phyloP scores from a whole-genome alignment of 331 rosid genomes.

The Prunus yedoensis region DNA sequence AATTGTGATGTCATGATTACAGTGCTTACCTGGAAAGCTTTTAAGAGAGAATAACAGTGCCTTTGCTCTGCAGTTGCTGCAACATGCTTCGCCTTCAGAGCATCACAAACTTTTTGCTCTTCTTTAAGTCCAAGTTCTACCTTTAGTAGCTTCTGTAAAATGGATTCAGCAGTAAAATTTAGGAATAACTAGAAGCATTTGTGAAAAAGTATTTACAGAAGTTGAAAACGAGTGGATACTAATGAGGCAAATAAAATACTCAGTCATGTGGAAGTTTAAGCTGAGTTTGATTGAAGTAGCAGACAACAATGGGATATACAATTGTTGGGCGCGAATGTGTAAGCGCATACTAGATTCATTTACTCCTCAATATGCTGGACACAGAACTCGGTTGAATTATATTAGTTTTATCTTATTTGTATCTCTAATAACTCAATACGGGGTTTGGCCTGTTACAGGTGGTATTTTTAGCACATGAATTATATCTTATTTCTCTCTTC shows the following conservation, averaged over 20 bases:
- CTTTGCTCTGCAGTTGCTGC: slow-evolving; percentile 62
- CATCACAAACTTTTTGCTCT: slow-evolving; percentile 56
- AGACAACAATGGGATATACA: no score
- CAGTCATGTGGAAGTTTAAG: background rate
- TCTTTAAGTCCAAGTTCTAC: slow-evolving; percentile 58
- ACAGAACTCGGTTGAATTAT: background rate
- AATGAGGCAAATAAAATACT: background rate
- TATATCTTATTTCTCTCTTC: background rate
- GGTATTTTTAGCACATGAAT: background rate
- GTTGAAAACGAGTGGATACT: background rate
- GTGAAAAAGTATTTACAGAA: slow-evolving; percentile 1
- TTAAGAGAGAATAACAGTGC: slow-evolving; percentile 62
- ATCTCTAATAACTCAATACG: background rate
- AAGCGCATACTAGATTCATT: background rate
- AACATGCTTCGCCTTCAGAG: slow-evolving; percentile 55
- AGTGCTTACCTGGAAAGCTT: slow-evolving; percentile 71
- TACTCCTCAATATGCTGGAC: background rate
- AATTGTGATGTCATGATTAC: slow-evolving; percentile 3
- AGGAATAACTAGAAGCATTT: slow-evolving; percentile 19
- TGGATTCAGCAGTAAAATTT: slow-evolving; percentile 23
- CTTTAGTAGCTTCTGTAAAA: slow-evolving; percentile 67
- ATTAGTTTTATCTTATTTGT: background rate
- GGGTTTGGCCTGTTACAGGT: background rate
- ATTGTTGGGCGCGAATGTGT: no score
- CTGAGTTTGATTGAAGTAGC: background rate